Base-by-base conservation (phyloP, 176 grass and related monocot genomes). In the Ananas comosus region DNA sequence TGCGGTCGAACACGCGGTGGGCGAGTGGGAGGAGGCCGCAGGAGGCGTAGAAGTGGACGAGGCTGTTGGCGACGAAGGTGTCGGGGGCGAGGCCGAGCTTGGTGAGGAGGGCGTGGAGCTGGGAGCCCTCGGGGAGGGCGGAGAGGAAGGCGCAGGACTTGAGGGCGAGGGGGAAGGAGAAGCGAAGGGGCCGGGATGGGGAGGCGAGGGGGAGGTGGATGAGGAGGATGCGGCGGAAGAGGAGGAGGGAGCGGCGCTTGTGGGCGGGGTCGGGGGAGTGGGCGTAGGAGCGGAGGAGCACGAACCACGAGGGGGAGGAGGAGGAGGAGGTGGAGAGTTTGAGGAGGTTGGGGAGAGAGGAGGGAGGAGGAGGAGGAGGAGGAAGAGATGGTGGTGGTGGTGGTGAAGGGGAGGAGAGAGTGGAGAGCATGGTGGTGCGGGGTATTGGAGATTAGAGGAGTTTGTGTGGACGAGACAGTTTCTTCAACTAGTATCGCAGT, bases 11-110 rank as follows among this genome's bases (percentile, higher is more conserved):
- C 16, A 97, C 71, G 2, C 70, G 65, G 64, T 83, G 69, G 14
- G 86, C 77, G 42, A 50, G 73, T 1, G 0, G 13, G 2, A 81
- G 73, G 77, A 59, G 72, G 58, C 81, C 82, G 71, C 89, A 92
- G 65, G 93, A 92, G 63, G 93, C 73, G 54, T 97, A 97, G 71
- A 92, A 82, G 68, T 97, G 89, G 70, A 92, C 69, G 61, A 97
- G 82, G 49, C 83, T 90, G 79, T 99, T 99, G 78, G 84, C 74
- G 71, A 87, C 87, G 65, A 90, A 83, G 59, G 84, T 79, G 74
- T 87, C 73, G 4, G 70, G 78, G 0, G 80, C 18, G 49, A 88
- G 80, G 10, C 50, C 70, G 18, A 88, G 82, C 86, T 97, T 97
- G 61, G 81, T 51, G 14, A 91, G 70, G 29, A 90, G 89, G 19